Conservation (phyloP, 2,329 filamentous ascomycete genomes). For the Trichoderma hamatum region DNA sequence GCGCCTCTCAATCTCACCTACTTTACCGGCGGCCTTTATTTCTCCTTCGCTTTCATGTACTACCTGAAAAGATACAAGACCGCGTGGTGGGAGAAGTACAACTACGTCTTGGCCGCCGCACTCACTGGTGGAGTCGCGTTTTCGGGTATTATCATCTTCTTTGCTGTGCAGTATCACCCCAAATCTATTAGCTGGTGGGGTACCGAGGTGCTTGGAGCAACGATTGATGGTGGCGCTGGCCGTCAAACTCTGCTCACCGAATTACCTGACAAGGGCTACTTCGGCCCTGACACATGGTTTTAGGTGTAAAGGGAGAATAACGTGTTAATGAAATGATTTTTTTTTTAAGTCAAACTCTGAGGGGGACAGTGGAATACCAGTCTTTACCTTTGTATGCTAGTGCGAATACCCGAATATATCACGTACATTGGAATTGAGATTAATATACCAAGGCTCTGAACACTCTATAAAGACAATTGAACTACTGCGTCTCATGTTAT, state of each 20-base stretch:
- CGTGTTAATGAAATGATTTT: background rate
- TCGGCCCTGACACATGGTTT: slow-evolving; percentile 26
- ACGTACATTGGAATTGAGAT: background rate
- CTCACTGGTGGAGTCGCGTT: slow-evolving; percentile 47
- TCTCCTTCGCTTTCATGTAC: slow-evolving; percentile 49
- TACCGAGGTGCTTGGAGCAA: slow-evolving; percentile 32
- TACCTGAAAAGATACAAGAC: slow-evolving; percentile 43
- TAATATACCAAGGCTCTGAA: background rate
- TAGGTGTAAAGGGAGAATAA: background rate
- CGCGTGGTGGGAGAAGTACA: slow-evolving; percentile 40
- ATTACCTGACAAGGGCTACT: slow-evolving; percentile 26
- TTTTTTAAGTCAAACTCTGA: background rate
- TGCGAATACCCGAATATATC: background rate
- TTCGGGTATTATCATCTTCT: slow-evolving; percentile 48
- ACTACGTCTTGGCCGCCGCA: slow-evolving; percentile 47
- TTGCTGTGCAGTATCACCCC: slow-evolving; percentile 45
- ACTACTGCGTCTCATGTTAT: background rate
- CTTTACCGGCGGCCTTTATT: slow-evolving; percentile 46
- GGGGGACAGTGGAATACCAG: background rate
- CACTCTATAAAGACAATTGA: background rate
- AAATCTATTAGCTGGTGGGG: slow-evolving; percentile 48
- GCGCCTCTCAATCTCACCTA: slow-evolving; percentile 49
- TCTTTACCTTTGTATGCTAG: background rate
- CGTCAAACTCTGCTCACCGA: slow-evolving; percentile 12
- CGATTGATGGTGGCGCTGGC: slow-evolving; percentile 29